phyloP scores from a whole-genome alignment of 441 rosid species.

The Gossypium schwendimanii region DNA sequence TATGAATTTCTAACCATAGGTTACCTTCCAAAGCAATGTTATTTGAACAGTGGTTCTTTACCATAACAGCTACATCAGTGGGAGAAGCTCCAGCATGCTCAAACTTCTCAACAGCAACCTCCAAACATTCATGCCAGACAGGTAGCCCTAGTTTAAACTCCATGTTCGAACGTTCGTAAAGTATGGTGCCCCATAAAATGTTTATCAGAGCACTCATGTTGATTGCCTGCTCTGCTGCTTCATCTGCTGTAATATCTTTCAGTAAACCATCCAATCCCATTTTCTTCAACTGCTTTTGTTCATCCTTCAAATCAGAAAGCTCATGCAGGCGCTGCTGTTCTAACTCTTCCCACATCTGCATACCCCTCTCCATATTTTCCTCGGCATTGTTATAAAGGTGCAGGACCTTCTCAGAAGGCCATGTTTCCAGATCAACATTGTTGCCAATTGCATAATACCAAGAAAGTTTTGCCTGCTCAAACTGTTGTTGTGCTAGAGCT shows the following conservation, averaged over 20 bases:
- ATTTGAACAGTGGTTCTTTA: slow-evolving; percentile 41
- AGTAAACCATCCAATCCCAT: slow-evolving; percentile 27
- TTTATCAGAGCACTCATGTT: slow-evolving; percentile 43
- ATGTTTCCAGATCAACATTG: slow-evolving; percentile 38
- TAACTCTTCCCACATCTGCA: slow-evolving; percentile 44
- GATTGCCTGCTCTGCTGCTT: slow-evolving; percentile 33
- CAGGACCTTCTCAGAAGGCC: slow-evolving; percentile 36
- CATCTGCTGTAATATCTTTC: slow-evolving; percentile 30
- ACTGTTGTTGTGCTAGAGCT: slow-evolving; percentile 57
- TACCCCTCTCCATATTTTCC: slow-evolving; percentile 43
- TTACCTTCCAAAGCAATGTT: slow-evolving; percentile 46
- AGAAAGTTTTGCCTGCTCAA: slow-evolving; percentile 64
- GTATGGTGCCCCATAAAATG: slow-evolving; percentile 48
- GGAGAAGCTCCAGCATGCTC: slow-evolving; percentile 46
- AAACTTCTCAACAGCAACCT: slow-evolving; percentile 52
- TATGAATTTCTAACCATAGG: background rate
- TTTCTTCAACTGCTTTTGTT: slow-evolving; percentile 21
- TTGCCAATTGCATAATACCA: slow-evolving; percentile 53
- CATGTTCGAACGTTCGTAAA: slow-evolving; percentile 54
- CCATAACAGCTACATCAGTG: slow-evolving; percentile 38
- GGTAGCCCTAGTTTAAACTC: slow-evolving; percentile 56
- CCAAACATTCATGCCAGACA: slow-evolving; percentile 47
- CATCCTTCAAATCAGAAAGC: slow-evolving; percentile 22
- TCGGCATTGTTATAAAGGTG: slow-evolving; percentile 50
- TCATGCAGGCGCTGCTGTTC: slow-evolving; percentile 21